Percentiles rank a stretch among this genome's conserved stretches.
These are phyloP conservation scores for Dysphania ambrosioides DNA, from an alignment of 148 eudicot species.

Conservation along the genomic window DNA sequence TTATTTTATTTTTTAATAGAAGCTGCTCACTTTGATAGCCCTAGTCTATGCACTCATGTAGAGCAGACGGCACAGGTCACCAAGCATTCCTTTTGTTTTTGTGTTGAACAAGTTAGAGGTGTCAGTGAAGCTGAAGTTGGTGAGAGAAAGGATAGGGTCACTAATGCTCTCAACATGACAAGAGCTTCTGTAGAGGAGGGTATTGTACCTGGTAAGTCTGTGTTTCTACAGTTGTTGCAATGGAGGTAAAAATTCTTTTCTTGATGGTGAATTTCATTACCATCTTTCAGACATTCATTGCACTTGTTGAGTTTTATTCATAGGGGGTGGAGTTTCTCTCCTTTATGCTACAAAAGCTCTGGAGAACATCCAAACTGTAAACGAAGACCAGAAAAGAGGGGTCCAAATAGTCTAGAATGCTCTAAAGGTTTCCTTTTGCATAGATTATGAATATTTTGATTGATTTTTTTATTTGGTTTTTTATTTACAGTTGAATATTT, in stretches of 20 bases:
- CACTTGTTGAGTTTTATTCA: conserved; percentile 8
- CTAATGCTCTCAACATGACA: conserved; percentile 90
- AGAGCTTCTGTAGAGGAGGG: conserved; percentile 96
- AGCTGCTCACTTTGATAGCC: too few species aligned
- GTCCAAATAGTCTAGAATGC: conserved; percentile 79
- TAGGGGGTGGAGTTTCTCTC: conserved; percentile 96
- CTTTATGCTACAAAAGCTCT: conserved; percentile 74
- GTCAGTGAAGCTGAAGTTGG: conserved; percentile 88
- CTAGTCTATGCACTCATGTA: too few species aligned
- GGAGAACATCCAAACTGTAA: conserved; percentile 53
- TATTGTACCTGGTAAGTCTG: conserved; percentile 68
- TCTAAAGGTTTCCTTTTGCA: conserved; percentile 53
- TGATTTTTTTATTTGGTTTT: too few species aligned
- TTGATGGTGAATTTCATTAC: neutral
- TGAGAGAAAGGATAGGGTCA: conserved; percentile 93
- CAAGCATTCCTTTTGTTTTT: too few species aligned
- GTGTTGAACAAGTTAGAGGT: conserved; percentile 73
- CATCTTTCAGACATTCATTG: neutral
- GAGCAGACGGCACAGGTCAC: too few species aligned
- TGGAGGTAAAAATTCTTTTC: neutral
- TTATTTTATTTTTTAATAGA: too few species aligned
- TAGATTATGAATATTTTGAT: neutral
- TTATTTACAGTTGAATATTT: too few species aligned
- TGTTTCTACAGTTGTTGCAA: neutral
- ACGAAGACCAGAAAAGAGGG: conserved; percentile 84